phyloP scores from a whole-genome alignment of 1,284 basidiomycete species.

The Retiboletus fuscus region DNA sequence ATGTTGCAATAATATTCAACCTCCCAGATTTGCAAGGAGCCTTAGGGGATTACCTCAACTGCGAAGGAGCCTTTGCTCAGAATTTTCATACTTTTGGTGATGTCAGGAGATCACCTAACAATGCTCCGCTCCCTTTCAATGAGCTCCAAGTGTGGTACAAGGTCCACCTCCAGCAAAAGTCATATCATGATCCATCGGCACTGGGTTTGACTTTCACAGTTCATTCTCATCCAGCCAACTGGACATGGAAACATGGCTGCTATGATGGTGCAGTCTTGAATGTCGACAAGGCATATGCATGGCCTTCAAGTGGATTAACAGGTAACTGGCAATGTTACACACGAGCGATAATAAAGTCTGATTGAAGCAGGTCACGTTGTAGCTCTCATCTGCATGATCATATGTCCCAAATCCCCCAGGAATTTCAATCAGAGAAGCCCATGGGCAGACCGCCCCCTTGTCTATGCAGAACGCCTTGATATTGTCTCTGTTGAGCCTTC shows the following conservation, averaged over 20 bases:
- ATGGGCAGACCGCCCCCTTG: not conserved
- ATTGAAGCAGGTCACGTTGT: not conserved
- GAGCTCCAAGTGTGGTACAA: slow-evolving; percentile 9
- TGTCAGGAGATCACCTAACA: not conserved
- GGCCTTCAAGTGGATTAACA: not conserved
- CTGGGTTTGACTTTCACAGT: not conserved
- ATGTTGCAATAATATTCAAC: not conserved
- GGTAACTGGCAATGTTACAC: no score
- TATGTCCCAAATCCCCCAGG: not conserved
- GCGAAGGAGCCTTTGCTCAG: not conserved
- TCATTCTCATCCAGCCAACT: not conserved
- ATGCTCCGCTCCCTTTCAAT: not conserved
- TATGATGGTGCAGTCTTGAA: not conserved
- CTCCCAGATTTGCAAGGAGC: not conserved
- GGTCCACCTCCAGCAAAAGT: not conserved
- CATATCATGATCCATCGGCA: not conserved
- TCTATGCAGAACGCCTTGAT: not conserved
- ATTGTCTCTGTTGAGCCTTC: not conserved
- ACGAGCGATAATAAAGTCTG: not conserved
- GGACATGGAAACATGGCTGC: not conserved
- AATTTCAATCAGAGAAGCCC: not conserved
- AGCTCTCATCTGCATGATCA: not conserved
- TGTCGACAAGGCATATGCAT: not conserved
- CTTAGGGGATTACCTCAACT: not conserved
- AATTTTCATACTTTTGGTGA: slow-evolving; percentile 5